Conservation (phyloP, 352 stramenopile genomes). For the Globisporangium splendens region DNA sequence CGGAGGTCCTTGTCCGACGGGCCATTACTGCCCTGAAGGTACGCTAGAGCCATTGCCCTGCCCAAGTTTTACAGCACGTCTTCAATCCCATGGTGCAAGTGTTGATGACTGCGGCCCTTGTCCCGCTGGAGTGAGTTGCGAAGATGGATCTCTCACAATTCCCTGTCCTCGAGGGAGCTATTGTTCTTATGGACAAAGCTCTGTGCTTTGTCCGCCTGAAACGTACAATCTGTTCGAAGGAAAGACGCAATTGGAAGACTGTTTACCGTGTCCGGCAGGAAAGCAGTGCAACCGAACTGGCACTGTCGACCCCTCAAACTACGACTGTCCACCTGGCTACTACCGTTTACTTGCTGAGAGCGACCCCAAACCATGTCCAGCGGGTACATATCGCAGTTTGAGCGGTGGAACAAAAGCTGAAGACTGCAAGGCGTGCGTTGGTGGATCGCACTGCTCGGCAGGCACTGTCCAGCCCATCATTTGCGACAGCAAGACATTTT, state of each 20-base stretch:
- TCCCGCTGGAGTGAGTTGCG: constrained; percentile 84
- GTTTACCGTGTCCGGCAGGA: constrained; percentile 50
- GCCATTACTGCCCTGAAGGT: constrained; percentile 75
- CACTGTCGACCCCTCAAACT: constrained; percentile 49
- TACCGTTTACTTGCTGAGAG: constrained; percentile 61
- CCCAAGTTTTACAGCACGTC: constrained; percentile 45
- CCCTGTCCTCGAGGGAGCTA: constrained; percentile 63
- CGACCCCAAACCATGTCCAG: constrained; percentile 34
- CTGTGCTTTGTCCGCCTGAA: constrained; percentile 45
- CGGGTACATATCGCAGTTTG: constrained; percentile 34
- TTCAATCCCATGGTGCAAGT: constrained; percentile 45
- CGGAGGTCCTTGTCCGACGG: constrained; percentile 65
- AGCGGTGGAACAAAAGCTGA: constrained; percentile 29
- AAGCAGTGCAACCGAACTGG: constrained; percentile 74
- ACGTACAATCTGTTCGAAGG: constrained; percentile 57
- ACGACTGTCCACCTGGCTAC: constrained; percentile 63
- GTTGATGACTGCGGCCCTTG: constrained; percentile 72
- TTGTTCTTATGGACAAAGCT: constrained; percentile 40
- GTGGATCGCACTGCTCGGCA: constrained; percentile 56
- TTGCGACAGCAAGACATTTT: constrained; percentile 61
- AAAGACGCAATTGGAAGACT: constrained; percentile 43
- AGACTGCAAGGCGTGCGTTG: constrained; percentile 49
- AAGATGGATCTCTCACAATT: constrained; percentile 57
- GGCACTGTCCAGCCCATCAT: constrained; percentile 41
- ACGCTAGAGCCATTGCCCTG: constrained; percentile 69